Conservation (phyloP, 345 rosid species). For the Bruguiera parviflora region DNA sequence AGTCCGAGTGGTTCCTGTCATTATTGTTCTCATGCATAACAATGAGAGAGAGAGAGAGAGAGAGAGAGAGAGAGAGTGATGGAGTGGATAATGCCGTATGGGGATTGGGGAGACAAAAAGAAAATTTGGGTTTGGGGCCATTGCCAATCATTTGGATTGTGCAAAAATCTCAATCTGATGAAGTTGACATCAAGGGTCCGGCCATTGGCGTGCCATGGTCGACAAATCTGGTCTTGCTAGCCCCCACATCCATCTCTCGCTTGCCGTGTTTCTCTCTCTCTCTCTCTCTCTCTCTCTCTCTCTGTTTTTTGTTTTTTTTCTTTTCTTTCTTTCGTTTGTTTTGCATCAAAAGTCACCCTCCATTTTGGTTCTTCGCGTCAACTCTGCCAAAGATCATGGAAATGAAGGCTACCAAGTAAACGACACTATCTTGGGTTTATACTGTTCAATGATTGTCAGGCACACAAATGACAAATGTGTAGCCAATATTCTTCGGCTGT, state of each 20-base stretch:
- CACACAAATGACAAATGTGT: no score
- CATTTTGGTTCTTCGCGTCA: background rate
- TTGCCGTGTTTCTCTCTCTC: background rate
- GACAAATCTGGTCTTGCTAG: slow-evolving; percentile 16
- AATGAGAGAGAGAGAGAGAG: background rate
- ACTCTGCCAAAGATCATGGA: slow-evolving; percentile 7
- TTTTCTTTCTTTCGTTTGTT: background rate
- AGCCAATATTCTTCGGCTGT: no score
- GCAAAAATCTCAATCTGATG: slow-evolving; percentile 11
- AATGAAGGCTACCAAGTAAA: background rate
- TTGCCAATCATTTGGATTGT: slow-evolving; percentile 37
- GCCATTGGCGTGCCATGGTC: slow-evolving; percentile 39
- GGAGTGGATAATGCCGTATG: background rate
- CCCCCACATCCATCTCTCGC: background rate
- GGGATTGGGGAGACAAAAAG: background rate
- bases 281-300: no score
- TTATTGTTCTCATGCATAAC: background rate
- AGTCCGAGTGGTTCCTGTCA: no score
- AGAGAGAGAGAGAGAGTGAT: background rate
- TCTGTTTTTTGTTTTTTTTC: no score
- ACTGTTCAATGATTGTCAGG: no score
- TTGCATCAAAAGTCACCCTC: slow-evolving; percentile 33
- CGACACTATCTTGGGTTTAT: no score
- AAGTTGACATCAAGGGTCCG: slow-evolving; percentile 14
- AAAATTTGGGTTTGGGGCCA: slow-evolving; percentile 8